These are phyloP conservation scores for Hypoxylon subgilvum DNA, from an alignment of 495 filamentous ascomycete genomes.

Conservation along the genomic window DNA sequence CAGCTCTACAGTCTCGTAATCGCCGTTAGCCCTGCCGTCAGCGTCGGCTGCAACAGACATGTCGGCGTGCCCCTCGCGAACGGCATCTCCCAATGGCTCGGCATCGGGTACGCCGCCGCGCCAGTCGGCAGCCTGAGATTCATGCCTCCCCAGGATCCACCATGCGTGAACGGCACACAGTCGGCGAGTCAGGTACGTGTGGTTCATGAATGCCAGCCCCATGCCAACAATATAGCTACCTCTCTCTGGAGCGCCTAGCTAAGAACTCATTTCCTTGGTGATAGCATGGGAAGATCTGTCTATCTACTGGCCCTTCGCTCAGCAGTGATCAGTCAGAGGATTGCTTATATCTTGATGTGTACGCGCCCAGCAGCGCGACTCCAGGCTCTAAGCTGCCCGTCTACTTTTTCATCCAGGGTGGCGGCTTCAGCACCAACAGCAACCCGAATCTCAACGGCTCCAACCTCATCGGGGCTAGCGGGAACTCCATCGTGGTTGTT, in stretches of 20 bases:
- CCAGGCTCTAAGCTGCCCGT: slow-evolving; percentile 59
- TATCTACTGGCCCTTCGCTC: slow-evolving; percentile 24
- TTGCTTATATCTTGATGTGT: slow-evolving; percentile 73
- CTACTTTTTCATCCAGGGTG: slow-evolving; percentile 73
- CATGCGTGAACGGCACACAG: slow-evolving; percentile 25
- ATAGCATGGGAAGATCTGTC: slow-evolving; percentile 38
- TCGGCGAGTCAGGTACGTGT: slow-evolving; percentile 28
- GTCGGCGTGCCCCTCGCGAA: slow-evolving; percentile 18
- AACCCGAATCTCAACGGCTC: slow-evolving; percentile 65
- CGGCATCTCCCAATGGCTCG: slow-evolving; percentile 67
- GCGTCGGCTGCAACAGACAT: slow-evolving; percentile 37
- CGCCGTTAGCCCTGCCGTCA: slow-evolving; percentile 27
- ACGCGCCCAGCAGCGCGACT: slow-evolving; percentile 61
- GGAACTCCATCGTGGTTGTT: slow-evolving; percentile 66
- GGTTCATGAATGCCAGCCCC: neutral
- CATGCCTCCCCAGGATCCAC: slow-evolving; percentile 61
- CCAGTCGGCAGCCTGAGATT: slow-evolving; percentile 66
- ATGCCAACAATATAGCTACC: neutral
- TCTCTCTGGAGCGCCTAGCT: neutral
- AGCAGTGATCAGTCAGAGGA: slow-evolving; percentile 52
- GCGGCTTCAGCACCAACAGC: slow-evolving; percentile 64
- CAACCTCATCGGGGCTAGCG: slow-evolving; percentile 61
- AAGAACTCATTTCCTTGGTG: slow-evolving; percentile 1
- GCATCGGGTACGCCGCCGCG: slow-evolving; percentile 68
- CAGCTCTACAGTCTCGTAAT: slow-evolving; percentile 18